Evolutionary conservation across 2,329 filamentous ascomycete species (phyloP).

Genomic region (Penicillium sp.): DNA sequence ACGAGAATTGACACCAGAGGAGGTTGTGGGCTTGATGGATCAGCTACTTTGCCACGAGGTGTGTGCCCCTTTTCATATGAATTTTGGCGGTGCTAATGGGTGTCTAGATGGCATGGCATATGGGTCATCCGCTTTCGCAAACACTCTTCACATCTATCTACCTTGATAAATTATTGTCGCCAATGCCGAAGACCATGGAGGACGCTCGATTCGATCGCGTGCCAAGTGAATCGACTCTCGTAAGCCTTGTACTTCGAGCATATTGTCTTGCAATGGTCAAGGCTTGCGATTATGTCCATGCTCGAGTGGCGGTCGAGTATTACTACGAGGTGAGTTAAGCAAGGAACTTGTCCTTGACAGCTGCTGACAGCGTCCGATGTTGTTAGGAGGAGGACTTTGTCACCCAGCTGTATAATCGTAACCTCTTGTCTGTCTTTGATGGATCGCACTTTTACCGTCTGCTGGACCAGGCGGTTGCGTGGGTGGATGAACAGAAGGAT

Average conservation of each 20-base stretch:
- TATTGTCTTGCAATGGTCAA: slow-evolving; percentile 88
- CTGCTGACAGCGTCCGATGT: slow-evolving; percentile 13
- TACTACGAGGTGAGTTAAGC: slow-evolving; percentile 73
- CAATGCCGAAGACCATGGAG: slow-evolving; percentile 63
- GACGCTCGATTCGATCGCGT: slow-evolving; percentile 62
- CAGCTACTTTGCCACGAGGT: slow-evolving; percentile 88
- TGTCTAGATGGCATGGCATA: slow-evolving; percentile 88
- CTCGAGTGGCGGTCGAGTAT: slow-evolving; percentile 76
- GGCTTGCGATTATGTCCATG: slow-evolving; percentile 75
- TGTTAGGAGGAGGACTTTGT: slow-evolving; percentile 91
- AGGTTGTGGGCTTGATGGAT: slow-evolving; percentile 92
- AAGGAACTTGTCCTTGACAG: neutral
- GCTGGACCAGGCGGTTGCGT: slow-evolving; percentile 56
- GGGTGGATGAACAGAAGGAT: slow-evolving; percentile 45
- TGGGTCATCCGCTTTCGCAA: slow-evolving; percentile 92
- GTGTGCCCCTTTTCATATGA: slow-evolving; percentile 11
- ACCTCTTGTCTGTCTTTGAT: slow-evolving; percentile 67
- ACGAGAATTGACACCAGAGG: slow-evolving; percentile 67
- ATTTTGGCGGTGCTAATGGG: slow-evolving; percentile 1
- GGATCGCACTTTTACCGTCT: slow-evolving; percentile 56
- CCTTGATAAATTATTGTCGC: slow-evolving; percentile 77
- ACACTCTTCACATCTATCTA: slow-evolving; percentile 93
- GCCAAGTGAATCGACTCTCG: slow-evolving; percentile 47
- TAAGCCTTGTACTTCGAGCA: slow-evolving; percentile 69
- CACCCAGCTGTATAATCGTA: slow-evolving; percentile 83